Base-by-base conservation (phyloP, 2,329 filamentous ascomycete genomes). In the Keithomyces neogunnii region DNA sequence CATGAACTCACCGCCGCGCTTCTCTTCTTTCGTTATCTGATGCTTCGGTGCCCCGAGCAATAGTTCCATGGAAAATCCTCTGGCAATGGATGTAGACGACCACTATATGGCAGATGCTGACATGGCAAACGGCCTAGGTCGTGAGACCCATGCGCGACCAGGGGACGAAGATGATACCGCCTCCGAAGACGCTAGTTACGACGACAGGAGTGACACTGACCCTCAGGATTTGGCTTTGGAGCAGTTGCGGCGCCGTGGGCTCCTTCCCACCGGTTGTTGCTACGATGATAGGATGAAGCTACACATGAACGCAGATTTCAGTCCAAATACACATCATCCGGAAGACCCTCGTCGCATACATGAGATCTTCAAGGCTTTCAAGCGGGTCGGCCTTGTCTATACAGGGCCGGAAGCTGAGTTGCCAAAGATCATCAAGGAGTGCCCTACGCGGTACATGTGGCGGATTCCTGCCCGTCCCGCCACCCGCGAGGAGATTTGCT, bases 251-350 rank as follows among this genome's bases (percentile, higher is more conserved):
- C 69, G 70, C 51, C 73, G 69, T 38, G 74, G 75, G 2, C 68
- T 81, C 30, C 73, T 88, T 1, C 81, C 85, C 0, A 91, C 87
- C 0, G 88, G 88, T 3, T 82, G 86, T 55, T 92, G 88, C 58
- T 99, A 97, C 65, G 93, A 99, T 70, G 84, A 89, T 52, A 83
- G 92, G 33, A 99, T 99, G 93, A 89, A 93, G 54, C 86, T 95
- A 54, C 93, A 99, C 66, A 88, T 90, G 50, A 95, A 96, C 64
- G 84, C 88, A 13, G 84, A 89, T 64, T 85, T 82, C 62, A 81
- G 79, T 19, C 77, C 78, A 1, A 80, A 84, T 46, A 86, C 92
- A 28, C 85, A 95, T 48, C 93, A 99, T 62, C 93, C 93, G 0
- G 93, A 99, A 67, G 93, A 99, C 61, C 93, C 93, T 1, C 78